phyloP scores from a whole-genome alignment of 805 yeast genomes.

The Torulaspora indica region DNA sequence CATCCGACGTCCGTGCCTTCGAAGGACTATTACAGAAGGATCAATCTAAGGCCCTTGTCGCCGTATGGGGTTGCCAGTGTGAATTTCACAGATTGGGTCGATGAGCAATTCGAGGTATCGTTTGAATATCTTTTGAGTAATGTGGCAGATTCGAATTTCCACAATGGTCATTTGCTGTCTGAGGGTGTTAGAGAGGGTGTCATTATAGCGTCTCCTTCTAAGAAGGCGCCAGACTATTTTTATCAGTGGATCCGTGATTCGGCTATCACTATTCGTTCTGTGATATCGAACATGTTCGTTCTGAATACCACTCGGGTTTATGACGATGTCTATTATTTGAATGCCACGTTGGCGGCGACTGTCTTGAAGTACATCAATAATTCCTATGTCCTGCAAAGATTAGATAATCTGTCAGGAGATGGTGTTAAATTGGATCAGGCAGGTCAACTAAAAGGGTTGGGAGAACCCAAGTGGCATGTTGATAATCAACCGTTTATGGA shows the following conservation, averaged over 20 bases:
- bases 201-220: slow-evolving; percentile 83
- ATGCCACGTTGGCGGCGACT: slow-evolving; percentile 25
- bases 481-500: slow-evolving; percentile 58
- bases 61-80: slow-evolving; percentile 19
- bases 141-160: slow-evolving; percentile 42
- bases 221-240: slow-evolving; percentile 65
- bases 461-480: slow-evolving; percentile 83
- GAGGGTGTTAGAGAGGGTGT: slow-evolving; percentile 56
- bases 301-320: slow-evolving; percentile 23
- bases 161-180: slow-evolving; percentile 21
- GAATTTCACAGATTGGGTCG: slow-evolving; percentile 45
- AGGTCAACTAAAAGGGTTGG: slow-evolving; percentile 53
- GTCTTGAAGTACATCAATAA: slow-evolving; percentile 62
- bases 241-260: slow-evolving; percentile 91
- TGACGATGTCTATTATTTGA: slow-evolving; percentile 6
- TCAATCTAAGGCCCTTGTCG: slow-evolving; percentile 15
- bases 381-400: slow-evolving; percentile 56
- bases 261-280: slow-evolving; percentile 68
- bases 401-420: slow-evolving; percentile 63
- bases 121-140: slow-evolving; percentile 44
- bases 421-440: slow-evolving; percentile 32
- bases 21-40: slow-evolving; percentile 9
- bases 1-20: slow-evolving; percentile 12
- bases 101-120: slow-evolving; percentile 39
- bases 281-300: slow-evolving; percentile 48